Evolutionary conservation across 345 rosid species (phyloP), one percentile per base, ranked within the genome.

Genomic region (Bretschneidera sinensis): DNA sequence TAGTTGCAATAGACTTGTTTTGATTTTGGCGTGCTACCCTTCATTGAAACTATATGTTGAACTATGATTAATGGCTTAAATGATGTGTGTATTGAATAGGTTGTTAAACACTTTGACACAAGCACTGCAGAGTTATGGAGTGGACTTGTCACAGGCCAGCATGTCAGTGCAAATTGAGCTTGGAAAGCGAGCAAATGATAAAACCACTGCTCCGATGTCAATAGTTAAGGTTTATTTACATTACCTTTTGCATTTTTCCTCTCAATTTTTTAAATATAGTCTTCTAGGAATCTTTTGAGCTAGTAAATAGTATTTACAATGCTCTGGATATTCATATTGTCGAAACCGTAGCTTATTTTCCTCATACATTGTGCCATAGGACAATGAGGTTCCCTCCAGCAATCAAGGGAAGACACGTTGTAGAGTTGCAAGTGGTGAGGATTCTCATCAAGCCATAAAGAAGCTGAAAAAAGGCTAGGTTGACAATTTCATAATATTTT

Each of bases 91-190:
- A 33, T 63, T 55, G 43, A 61, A 69, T 83, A 94, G 99, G 77
- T 77, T 94, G 77, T 66, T 91, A 60, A 86, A 78, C 65, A 82
- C 88, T 45, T 62, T 94, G 55, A 91, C 84, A 17, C 88, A 81
- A 81, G 92, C 95, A 28, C 76, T 94, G 64, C 85, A 86, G 71
- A 82, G 74, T 54, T 83, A 92, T 39, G 99, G 99, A 60, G 95
- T 94, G 45, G 97, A 94, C 74, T 76, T 94, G 53, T 82, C 97
- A 14, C 74, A 79, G 74, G 96, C 97, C 69, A 91, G 73, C 79
- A 73, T 94, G 65, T 88, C 97, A 6, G 96, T 94, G 55, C 83
- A 94, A 66, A 88, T 94, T 9, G 88, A 91, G 62, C 77, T 94
- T 0, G 96, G 96, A 53, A 94, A 94, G 76, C 86, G 70, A 60